Evolutionary conservation across 2,329 filamentous ascomycete genomes (phyloP).

Genomic region (Beauveria rudraprayagi): DNA sequence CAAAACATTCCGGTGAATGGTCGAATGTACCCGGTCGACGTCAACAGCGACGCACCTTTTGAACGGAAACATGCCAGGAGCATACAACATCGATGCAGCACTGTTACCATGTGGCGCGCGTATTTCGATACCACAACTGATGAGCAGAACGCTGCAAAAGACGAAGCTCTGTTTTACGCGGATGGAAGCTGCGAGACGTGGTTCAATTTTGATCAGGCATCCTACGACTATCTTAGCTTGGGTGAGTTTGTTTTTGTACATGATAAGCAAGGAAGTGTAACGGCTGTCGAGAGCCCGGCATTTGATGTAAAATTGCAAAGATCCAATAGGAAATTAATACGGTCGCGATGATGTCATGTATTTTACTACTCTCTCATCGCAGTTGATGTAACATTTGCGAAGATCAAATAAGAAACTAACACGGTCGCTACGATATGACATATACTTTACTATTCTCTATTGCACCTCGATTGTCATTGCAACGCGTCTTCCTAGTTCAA

Average conservation of each 20-base stretch:
- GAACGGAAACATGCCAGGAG: not conserved
- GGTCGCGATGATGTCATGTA: not conserved
- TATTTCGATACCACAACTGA: slow-evolving; percentile 6
- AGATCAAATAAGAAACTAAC: not conserved
- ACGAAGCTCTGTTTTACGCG: slow-evolving; percentile 4
- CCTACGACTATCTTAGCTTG: slow-evolving; percentile 6
- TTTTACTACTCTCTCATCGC: too few relatives aligned
- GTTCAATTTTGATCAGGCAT: slow-evolving; percentile 8
- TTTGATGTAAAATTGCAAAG: slow-evolving; percentile 4
- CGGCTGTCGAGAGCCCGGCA: slow-evolving; percentile 4
- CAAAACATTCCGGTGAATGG: not conserved
- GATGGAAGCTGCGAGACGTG: slow-evolving; percentile 11
- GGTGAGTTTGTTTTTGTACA: slow-evolving; percentile 9
- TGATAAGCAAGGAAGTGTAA: not conserved
- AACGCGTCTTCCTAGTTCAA: not conserved
- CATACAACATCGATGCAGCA: not conserved
- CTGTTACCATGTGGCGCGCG: slow-evolving; percentile 1
- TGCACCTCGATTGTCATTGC: not conserved
- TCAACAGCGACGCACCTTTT: not conserved
- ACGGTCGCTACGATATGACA: not conserved
- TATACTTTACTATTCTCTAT: too few relatives aligned
- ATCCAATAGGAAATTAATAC: not conserved
- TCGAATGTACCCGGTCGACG: slow-evolving; percentile 8
- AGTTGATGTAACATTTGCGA: slow-evolving; percentile 4
- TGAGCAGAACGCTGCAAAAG: not conserved